Conservation (phyloP, 768 basidiomycete genomes). For the Russula abietina region DNA sequence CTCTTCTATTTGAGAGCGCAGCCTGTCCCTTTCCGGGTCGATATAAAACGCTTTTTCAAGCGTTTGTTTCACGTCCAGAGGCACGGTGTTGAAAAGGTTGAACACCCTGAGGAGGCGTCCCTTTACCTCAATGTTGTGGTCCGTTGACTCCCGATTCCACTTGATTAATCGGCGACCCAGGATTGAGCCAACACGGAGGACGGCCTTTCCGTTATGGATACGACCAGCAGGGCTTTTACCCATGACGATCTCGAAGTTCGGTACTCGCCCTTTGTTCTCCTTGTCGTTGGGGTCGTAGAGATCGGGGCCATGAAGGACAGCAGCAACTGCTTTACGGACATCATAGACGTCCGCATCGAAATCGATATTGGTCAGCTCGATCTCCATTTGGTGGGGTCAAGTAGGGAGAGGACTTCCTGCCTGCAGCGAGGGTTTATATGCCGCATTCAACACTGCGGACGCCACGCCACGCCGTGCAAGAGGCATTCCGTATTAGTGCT, state of each 20-base stretch:
- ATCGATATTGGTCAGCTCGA: conserved; percentile 33
- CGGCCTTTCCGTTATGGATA: conserved; percentile 50
- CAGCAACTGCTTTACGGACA: conserved; percentile 50
- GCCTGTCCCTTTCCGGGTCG: conserved; percentile 30
- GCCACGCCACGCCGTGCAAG: neutral
- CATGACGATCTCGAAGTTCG: conserved; percentile 62
- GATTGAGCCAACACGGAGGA: conserved; percentile 29
- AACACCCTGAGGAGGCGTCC: conserved; percentile 25
- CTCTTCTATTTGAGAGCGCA: no score
- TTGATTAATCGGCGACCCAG: conserved; percentile 44
- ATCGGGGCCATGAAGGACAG: conserved; percentile 50
- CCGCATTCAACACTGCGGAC: neutral
- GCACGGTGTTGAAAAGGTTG: conserved; percentile 7
- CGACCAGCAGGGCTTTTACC: conserved; percentile 44
- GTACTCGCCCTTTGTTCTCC: conserved; percentile 26
- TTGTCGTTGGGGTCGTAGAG: conserved; percentile 38
- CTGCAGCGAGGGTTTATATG: neutral
- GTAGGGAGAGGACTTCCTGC: neutral
- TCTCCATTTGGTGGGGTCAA: conserved; percentile 32
- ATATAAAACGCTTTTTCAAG: conserved; percentile 34
- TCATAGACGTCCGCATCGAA: conserved; percentile 46
- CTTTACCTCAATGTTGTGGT: conserved; percentile 27
- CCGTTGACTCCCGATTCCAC: conserved; percentile 35
- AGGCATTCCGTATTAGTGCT: neutral
- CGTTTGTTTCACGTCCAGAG: conserved; percentile 12